Evolutionary conservation across 129 eudicot species (phyloP).

Genomic region (Cynara cardunculus): DNA sequence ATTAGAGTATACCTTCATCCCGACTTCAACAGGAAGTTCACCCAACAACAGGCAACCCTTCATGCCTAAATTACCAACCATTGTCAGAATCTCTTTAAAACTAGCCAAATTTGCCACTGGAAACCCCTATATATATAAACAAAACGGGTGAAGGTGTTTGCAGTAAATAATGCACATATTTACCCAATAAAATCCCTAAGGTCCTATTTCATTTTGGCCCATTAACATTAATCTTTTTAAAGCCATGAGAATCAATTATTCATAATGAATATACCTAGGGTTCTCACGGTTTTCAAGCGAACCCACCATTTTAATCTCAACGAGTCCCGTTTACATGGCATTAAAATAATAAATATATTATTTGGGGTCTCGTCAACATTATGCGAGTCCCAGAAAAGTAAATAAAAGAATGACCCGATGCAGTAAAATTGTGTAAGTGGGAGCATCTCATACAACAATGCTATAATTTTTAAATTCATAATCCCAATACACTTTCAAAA

Average conservation of each 20-base stretch:
- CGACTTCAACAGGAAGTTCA: constrained; percentile 51
- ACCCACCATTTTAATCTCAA: too few species aligned
- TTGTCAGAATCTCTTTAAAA: constrained; percentile 50
- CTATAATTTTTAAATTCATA: too few species aligned
- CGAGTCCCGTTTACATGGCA: background rate
- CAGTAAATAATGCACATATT: background rate
- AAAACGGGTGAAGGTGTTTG: background rate
- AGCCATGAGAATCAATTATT: too few species aligned
- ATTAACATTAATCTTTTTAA: background rate
- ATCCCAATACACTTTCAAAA: too few species aligned
- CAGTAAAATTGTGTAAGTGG: background rate
- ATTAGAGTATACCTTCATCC: background rate
- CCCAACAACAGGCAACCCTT: constrained; percentile 78
- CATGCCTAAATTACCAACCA: constrained; percentile 61
- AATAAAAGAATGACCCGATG: background rate
- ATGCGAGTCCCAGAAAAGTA: too few species aligned
- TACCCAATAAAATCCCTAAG: background rate
- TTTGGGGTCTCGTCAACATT: background rate
- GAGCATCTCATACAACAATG: too few species aligned
- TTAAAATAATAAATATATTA: background rate
- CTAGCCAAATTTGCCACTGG: constrained; percentile 58
- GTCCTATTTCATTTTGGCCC: background rate
- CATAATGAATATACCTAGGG: too few species aligned
- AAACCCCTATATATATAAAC: constrained; percentile 48
- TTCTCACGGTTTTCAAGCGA: too few species aligned